Percentiles rank a stretch among this genome's conserved stretches.
These are phyloP conservation scores for Melastoma candidum DNA, from an alignment of 441 rosid genomes.

Conservation along the genomic window DNA sequence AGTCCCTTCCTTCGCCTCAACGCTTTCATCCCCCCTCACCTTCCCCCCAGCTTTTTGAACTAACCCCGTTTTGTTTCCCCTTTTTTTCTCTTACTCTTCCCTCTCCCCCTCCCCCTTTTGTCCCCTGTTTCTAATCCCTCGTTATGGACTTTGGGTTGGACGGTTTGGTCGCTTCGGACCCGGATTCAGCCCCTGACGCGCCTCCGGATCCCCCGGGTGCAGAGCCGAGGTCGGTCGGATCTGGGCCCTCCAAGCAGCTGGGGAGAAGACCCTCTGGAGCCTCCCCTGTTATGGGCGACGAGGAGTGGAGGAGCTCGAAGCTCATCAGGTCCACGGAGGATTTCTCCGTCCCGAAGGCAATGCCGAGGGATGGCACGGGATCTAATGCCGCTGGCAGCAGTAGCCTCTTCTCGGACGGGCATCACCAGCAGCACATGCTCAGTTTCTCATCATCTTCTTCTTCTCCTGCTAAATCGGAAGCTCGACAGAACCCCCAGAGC, in stretches of 20 bases:
- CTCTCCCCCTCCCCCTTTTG: no score
- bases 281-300: constrained; percentile 26
- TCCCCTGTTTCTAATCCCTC: no score
- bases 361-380: constrained; percentile 32
- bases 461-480: constrained; percentile 50
- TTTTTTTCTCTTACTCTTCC: no score
- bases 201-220: neutral
- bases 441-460: constrained; percentile 27
- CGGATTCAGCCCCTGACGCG: no score
- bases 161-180: no score
- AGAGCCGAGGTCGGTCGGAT: constrained; percentile 43
- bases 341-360: constrained; percentile 25
- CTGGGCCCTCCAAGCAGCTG: constrained; percentile 45
- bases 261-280: constrained; percentile 30
- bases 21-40: no score
- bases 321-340: constrained; percentile 37
- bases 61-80: no score
- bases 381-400: constrained; percentile 25
- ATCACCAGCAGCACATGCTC: constrained; percentile 56
- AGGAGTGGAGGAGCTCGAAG: constrained; percentile 51
- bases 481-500: constrained; percentile 24
- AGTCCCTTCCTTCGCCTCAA: no score
- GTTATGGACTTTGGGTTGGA: no score
- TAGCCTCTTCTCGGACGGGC: constrained; percentile 20
- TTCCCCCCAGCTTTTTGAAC: no score